Base-by-base conservation (phyloP, 371 early-diverging fungal species). In the Mucor saturninus region DNA sequence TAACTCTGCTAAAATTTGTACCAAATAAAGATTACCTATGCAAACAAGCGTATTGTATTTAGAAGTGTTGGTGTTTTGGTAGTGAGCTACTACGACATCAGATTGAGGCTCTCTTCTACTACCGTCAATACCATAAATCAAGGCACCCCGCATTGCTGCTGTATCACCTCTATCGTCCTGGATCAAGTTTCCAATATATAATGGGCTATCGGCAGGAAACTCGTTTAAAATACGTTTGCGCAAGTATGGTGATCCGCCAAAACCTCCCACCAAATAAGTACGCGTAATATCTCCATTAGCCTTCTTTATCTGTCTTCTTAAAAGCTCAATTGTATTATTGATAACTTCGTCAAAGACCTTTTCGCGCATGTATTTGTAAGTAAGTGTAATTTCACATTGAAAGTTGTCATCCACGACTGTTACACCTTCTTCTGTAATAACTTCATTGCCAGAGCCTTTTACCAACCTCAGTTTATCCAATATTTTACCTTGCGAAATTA, bases 271-370 rank as follows among this genome's bases (percentile, higher is more conserved):
- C 9, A 65, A 30, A 29, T 62, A 65, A 3, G 62, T 66, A 11
- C 54, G 42, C 6, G 6, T 21, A 31, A 62, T 48, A 14, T 31
- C 13, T 10, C 32, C 30, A 11, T 51, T 57, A 0, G 59, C 48
- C 40, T 57, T 51, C 26, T 26, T 43, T 4, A 71, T 42, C 26
- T 71, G 71, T 3, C 21, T 15, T 9, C 43, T 37, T 10, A 71
- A 35, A 15, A 68, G n/a, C 3, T 29, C 37, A 0, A 68, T 7
- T 38, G 62, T 64, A 29, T 39, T 50, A 10, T 52, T 37, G 14
- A 68, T 21, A 4, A 68, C 42, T 5, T 59, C 64, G n/a, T 64
- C 69, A 42, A 71, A 71, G 1, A 71, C 48, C 6, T 11, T 2
- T 26, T 68, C 56, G 3, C 14, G 6, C 46, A 57, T 57, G 5